These are phyloP conservation scores for Elongisporangium prolatum DNA, from an alignment of 352 stramenopile genomes.

Conservation along the genomic window DNA sequence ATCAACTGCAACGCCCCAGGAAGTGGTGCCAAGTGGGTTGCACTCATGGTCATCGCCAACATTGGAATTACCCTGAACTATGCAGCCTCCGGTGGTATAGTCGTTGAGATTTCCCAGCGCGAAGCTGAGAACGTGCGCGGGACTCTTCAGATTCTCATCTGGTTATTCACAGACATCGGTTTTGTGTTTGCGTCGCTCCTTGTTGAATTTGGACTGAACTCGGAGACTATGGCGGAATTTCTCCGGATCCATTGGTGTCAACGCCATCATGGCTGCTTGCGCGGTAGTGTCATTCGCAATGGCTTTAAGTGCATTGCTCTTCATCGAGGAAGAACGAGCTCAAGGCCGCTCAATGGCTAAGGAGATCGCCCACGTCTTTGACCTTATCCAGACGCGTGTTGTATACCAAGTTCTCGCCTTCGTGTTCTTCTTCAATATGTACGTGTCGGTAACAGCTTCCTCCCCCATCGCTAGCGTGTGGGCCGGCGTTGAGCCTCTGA, in stretches of 20 bases:
- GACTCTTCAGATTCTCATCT: slow-evolving; percentile 20
- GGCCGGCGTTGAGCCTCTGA: slow-evolving; percentile 43
- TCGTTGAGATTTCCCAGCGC: slow-evolving; percentile 25
- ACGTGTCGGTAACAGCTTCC: slow-evolving; percentile 32
- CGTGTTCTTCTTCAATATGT: slow-evolving; percentile 35
- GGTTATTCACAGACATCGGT: slow-evolving; percentile 24
- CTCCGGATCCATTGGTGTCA: slow-evolving; percentile 27
- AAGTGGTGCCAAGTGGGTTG: slow-evolving; percentile 41
- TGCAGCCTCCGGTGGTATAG: slow-evolving; percentile 64
- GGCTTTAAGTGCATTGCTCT: slow-evolving; percentile 1
- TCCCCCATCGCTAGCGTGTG: slow-evolving; percentile 48
- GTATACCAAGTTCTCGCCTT: slow-evolving; percentile 36
- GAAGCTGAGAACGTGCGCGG: slow-evolving; percentile 1
- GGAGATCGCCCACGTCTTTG: slow-evolving; percentile 26
- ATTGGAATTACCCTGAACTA: slow-evolving; percentile 76
- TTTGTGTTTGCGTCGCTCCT: slow-evolving; percentile 43
- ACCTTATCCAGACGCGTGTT: slow-evolving; percentile 26
- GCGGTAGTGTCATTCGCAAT: slow-evolving; percentile 2
- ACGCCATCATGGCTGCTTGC: slow-evolving; percentile 29
- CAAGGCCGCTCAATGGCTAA: slow-evolving; percentile 15
- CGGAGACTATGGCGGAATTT: slow-evolving; percentile 58
- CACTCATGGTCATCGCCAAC: slow-evolving; percentile 66
- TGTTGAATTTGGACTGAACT: slow-evolving; percentile 61
- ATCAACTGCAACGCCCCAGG: slow-evolving; percentile 40
- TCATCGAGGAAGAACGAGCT: slow-evolving; percentile 12